These are phyloP conservation scores for Trifolium fragiferum DNA, from an alignment of 306 rosid genomes.

Conservation along the genomic window DNA sequence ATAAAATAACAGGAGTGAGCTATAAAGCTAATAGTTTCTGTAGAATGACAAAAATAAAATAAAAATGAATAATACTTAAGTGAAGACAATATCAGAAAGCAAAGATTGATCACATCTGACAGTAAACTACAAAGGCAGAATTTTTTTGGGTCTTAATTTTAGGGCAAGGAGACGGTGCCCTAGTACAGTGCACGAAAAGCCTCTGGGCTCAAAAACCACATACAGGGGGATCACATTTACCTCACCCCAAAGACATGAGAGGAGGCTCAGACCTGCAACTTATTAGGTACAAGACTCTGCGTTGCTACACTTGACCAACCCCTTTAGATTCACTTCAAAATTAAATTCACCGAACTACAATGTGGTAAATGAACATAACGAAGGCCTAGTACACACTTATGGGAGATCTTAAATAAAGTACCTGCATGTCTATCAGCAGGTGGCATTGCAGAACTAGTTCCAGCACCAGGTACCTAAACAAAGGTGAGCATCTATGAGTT, in stretches of 20 bases:
- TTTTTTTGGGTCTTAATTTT: constrained; percentile 11
- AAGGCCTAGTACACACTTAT: constrained; percentile 8
- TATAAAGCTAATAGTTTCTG: constrained; percentile 5
- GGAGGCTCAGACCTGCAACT: not conserved
- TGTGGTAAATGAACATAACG: constrained; percentile 18
- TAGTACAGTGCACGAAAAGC: constrained; percentile 8
- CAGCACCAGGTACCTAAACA: constrained; percentile 70
- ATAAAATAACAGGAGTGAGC: constrained; percentile 1
- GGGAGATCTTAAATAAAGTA: constrained; percentile 41
- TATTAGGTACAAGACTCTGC: not conserved
- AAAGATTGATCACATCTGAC: constrained; percentile 27
- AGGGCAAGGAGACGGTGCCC: not conserved
- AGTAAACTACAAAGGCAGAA: constrained; percentile 9
- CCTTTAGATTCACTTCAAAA: constrained; percentile 5
- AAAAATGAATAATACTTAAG: constrained; percentile 24
- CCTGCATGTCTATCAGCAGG: constrained; percentile 82
- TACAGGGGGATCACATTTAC: constrained; percentile 1
- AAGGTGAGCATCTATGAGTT: constrained; percentile 30
- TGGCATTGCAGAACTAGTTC: constrained; percentile 88
- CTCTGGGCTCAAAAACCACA: not conserved
- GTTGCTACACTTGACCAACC: not conserved
- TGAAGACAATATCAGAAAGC: constrained; percentile 3
- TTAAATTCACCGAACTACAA: constrained; percentile 8
- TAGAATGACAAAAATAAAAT: constrained; percentile 20
- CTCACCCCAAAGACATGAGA: constrained; percentile 7